phyloP scores from a whole-genome alignment of 1,284 basidiomycete genomes.

The Coriolopsis trogii region DNA sequence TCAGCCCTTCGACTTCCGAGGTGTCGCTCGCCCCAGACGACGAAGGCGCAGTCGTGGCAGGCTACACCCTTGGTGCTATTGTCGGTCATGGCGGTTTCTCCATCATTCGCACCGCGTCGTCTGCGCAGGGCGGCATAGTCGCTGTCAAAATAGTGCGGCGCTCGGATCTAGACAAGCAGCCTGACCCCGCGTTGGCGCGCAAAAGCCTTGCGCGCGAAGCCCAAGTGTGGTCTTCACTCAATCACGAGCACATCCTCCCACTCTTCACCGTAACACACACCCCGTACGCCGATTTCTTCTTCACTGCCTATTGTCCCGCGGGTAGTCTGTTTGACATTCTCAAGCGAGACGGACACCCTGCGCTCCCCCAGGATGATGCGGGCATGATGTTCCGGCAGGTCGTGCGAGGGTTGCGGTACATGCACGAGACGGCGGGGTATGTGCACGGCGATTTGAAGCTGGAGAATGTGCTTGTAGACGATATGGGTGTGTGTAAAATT shows the following conservation, averaged over 20 bases:
- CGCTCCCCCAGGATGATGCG: slow-evolving; percentile 73
- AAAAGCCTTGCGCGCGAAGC: slow-evolving; percentile 79
- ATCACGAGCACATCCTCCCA: slow-evolving; percentile 80
- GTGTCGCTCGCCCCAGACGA: slow-evolving; percentile 42
- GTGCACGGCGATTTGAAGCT: slow-evolving; percentile 96
- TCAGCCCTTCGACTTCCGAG: slow-evolving; percentile 46
- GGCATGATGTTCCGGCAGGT: slow-evolving; percentile 92
- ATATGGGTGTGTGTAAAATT: slow-evolving; percentile 79
- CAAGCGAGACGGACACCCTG: slow-evolving; percentile 67
- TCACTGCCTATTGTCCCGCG: slow-evolving; percentile 83
- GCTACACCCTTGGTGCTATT: slow-evolving; percentile 77
- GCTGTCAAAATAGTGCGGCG: slow-evolving; percentile 84
- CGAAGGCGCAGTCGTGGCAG: slow-evolving; percentile 63
- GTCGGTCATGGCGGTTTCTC: slow-evolving; percentile 89
- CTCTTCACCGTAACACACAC: slow-evolving; percentile 75
- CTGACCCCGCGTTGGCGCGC: slow-evolving; percentile 46
- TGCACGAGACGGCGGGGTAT: slow-evolving; percentile 80
- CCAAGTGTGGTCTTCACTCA: slow-evolving; percentile 77
- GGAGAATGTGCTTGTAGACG: slow-evolving; percentile 94
- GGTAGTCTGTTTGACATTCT: slow-evolving; percentile 89
- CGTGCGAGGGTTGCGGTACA: slow-evolving; percentile 81
- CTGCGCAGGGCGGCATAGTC: slow-evolving; percentile 67
- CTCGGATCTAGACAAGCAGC: slow-evolving; percentile 53
- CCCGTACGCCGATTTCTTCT: slow-evolving; percentile 76
- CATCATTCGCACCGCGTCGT: slow-evolving; percentile 77